phyloP scores from a whole-genome alignment of 306 rosid species.

The Gastrolobium bilobum region DNA sequence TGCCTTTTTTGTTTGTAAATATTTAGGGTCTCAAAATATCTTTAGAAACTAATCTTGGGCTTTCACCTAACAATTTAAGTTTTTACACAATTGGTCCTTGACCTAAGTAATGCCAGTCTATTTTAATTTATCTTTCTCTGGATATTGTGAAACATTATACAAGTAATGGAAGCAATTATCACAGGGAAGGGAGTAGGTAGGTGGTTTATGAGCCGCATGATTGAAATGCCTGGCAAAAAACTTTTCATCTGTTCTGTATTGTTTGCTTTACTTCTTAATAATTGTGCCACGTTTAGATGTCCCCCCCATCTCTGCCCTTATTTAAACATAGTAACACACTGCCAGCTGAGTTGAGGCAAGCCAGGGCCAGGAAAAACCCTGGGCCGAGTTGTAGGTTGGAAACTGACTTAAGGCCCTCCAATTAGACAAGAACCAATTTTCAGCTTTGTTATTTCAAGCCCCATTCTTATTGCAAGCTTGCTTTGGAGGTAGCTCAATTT shows the following conservation, averaged over 20 bases:
- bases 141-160: neutral
- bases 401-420: neutral
- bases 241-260: neutral
- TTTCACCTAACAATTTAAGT: neutral
- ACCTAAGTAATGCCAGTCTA: neutral
- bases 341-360: neutral
- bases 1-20: neutral
- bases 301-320: neutral
- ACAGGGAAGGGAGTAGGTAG: neutral
- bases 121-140: slow-evolving; percentile 23
- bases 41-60: slow-evolving; percentile 8
- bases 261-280: neutral
- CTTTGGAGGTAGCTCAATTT: slow-evolving; percentile 8
- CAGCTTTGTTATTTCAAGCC: neutral
- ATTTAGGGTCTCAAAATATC: neutral
- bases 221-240: slow-evolving; percentile 11
- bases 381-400: slow-evolving; percentile 1
- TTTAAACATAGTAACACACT: neutral
- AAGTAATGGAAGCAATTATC: slow-evolving; percentile 13
- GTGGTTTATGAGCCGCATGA: slow-evolving; percentile 11
- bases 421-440: neutral
- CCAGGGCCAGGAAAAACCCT: slow-evolving; percentile 3
- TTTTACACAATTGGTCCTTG: neutral
- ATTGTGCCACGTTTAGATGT: neutral
- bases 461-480: slow-evolving; percentile 9